Base-by-base conservation (phyloP, 805 yeast genomes). In the Saccharomycopsis sp. region DNA sequence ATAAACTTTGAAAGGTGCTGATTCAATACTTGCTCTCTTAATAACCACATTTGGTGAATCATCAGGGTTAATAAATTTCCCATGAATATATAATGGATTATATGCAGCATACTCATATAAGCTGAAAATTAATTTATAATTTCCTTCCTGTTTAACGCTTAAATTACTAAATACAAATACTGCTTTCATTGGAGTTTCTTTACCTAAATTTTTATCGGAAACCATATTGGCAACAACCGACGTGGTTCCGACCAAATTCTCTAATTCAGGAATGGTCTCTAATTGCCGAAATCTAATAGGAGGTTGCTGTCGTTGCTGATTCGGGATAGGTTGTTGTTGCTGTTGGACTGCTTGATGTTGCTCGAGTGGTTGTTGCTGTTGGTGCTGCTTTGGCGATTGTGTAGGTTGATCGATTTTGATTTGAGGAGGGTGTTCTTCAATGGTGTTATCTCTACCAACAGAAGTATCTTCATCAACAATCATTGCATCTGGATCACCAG, bases 1-100 rank as follows among this genome's bases (percentile, higher is more conserved):
- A 46, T 60, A 68, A 3, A 67, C 71, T 38, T 53, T 55, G 54
- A 68, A 67, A 4, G 56, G 45, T 8, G 58, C 56, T 4, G 66
- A 60, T 44, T 62, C 66, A 21, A 56, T 52, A 5, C 54, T 39
- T 23, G 60, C 56, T 24, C 60, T 44, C 22, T 47, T 47, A 43
- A 53, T 16, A 45, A 48, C 26, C 35, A 33, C 3, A 52, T 49
- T 8, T 29, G 14, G 17, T 6, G 13, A 28, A 4, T 23, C 14
- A 8, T n/a, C 31, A 19, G 41, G 40, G 4, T 5, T 17, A 3
- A 20, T 7, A 37, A 48, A 48, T 14, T 40, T 22, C 23, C 45
- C 38, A 8, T 6, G 9, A 4, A 14, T 22, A 20, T 35, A 35
- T 3, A 48, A 26, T 3, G 32, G 17, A 19, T 44, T 45, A 33